Conservation (phyloP, 2,329 filamentous ascomycete genomes). For the Pezicula radicicola region DNA sequence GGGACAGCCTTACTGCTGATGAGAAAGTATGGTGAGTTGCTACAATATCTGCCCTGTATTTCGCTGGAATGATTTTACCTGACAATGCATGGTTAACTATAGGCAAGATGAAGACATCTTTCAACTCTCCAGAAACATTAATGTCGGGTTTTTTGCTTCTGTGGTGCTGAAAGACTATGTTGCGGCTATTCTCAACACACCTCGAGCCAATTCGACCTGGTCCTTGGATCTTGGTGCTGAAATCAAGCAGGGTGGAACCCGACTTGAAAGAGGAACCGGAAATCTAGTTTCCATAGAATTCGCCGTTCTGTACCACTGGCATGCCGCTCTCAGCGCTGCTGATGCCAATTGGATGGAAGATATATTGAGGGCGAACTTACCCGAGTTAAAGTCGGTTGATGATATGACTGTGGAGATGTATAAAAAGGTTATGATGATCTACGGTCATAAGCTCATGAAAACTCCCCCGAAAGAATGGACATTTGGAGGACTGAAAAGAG, state of each 20-base stretch:
- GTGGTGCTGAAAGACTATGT: conserved; percentile 43
- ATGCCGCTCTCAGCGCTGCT: conserved; percentile 39
- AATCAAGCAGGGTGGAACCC: conserved; percentile 36
- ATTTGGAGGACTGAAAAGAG: conserved; percentile 37
- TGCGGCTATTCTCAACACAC: conserved; percentile 40
- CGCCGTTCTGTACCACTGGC: conserved; percentile 44
- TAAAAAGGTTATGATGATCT: conserved; percentile 35
- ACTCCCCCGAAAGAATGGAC: conserved; percentile 36
- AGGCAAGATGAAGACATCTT: conserved; percentile 47
- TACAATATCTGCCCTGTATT: neutral
- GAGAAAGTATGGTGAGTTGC: conserved; percentile 33
- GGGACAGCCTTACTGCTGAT: conserved; percentile 33
- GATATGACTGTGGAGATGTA: conserved; percentile 39
- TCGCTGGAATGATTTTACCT: conserved; percentile 7
- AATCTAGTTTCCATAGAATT: conserved; percentile 44
- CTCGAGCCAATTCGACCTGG: conserved; percentile 42
- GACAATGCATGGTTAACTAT: neutral
- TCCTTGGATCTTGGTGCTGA: conserved; percentile 41
- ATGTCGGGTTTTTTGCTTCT: conserved; percentile 42
- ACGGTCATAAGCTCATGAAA: conserved; percentile 32
- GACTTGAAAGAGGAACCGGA: conserved; percentile 38
- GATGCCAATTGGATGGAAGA: conserved; percentile 44
- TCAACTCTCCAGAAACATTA: conserved; percentile 42
- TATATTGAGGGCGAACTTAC: conserved; percentile 29
- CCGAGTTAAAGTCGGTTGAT: conserved; percentile 38